Evolutionary conservation across 1,284 basidiomycete species (phyloP).

Genomic region (Irpex sp.): DNA sequence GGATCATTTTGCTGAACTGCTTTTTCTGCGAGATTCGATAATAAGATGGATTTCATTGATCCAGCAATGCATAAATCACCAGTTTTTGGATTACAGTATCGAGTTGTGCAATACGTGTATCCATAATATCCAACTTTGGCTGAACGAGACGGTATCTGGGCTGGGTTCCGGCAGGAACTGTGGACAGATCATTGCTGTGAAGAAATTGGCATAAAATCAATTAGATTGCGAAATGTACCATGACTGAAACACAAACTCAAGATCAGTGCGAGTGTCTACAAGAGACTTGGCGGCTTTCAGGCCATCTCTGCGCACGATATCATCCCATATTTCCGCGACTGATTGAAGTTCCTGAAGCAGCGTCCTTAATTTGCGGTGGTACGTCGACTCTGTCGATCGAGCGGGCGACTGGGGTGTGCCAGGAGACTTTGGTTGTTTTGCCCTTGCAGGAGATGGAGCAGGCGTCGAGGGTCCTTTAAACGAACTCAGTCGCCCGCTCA

Average conservation of each 20-base stretch:
- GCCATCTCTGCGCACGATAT: constrained; percentile 72
- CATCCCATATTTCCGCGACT: constrained; percentile 69
- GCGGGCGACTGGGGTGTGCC: constrained; percentile 49
- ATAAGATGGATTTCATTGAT: neutral
- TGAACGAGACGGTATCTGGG: constrained; percentile 56
- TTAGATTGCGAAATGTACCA: neutral
- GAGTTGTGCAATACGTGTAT: constrained; percentile 57
- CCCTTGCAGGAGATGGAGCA: constrained; percentile 55
- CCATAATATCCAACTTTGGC: constrained; percentile 65
- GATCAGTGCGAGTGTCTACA: constrained; percentile 70
- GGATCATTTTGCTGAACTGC: constrained; percentile 61
- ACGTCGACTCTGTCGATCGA: constrained; percentile 57
- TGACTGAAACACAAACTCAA: constrained; percentile 53
- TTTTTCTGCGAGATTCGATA: constrained; percentile 46
- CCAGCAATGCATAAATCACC: constrained; percentile 36
- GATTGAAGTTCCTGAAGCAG: constrained; percentile 60
- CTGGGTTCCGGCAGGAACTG: constrained; percentile 44
- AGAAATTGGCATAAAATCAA: neutral
- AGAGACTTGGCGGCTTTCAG: constrained; percentile 60
- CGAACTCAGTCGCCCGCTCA: constrained; percentile 58
- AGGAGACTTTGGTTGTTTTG: constrained; percentile 27
- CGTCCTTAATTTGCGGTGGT: constrained; percentile 66
- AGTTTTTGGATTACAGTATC: constrained; percentile 58
- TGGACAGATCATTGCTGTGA: constrained; percentile 58
- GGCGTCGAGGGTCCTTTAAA: constrained; percentile 77